Conservation (phyloP, 2,329 filamentous ascomycete genomes). For the Paecilomyces niveus region DNA sequence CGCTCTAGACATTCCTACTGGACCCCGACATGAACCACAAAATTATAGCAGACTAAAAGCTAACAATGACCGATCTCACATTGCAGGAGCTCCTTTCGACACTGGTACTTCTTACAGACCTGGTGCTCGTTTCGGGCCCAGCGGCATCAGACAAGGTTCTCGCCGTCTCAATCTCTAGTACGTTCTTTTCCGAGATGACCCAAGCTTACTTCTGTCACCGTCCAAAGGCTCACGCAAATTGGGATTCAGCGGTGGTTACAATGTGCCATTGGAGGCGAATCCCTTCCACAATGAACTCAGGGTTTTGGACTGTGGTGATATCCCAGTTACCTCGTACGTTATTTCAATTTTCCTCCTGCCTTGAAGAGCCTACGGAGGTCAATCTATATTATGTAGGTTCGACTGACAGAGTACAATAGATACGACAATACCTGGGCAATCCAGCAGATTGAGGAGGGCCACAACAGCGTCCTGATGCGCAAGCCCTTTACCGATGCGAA, state of each 20-base stretch:
- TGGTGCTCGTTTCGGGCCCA: slow-evolving; percentile 76
- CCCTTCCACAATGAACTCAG: slow-evolving; percentile 76
- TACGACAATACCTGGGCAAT: slow-evolving; percentile 80
- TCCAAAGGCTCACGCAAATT: slow-evolving; percentile 40
- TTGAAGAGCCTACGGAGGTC: not conserved
- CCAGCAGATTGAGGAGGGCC: slow-evolving; percentile 77
- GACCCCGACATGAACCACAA: not conserved
- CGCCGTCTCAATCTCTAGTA: slow-evolving; percentile 82
- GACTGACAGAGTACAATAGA: slow-evolving; percentile 31
- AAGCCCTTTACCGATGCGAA: slow-evolving; percentile 61
- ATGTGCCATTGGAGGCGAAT: slow-evolving; percentile 71
- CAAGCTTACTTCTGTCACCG: slow-evolving; percentile 13
- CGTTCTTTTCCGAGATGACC: slow-evolving; percentile 26
- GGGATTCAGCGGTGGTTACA: slow-evolving; percentile 70
- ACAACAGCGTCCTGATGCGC: slow-evolving; percentile 67
- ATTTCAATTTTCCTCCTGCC: not conserved
- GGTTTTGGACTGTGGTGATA: slow-evolving; percentile 75
- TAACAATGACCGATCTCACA: not conserved
- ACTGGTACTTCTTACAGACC: slow-evolving; percentile 80
- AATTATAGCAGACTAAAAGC: not conserved
- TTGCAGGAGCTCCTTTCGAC: slow-evolving; percentile 71
- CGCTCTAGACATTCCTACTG: not conserved
- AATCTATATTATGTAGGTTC: not conserved
- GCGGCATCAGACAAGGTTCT: slow-evolving; percentile 78
- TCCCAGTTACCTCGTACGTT: slow-evolving; percentile 72